phyloP scores from a whole-genome alignment of 2,329 filamentous ascomycete species.

The Tolypocladium ophioglossoides region DNA sequence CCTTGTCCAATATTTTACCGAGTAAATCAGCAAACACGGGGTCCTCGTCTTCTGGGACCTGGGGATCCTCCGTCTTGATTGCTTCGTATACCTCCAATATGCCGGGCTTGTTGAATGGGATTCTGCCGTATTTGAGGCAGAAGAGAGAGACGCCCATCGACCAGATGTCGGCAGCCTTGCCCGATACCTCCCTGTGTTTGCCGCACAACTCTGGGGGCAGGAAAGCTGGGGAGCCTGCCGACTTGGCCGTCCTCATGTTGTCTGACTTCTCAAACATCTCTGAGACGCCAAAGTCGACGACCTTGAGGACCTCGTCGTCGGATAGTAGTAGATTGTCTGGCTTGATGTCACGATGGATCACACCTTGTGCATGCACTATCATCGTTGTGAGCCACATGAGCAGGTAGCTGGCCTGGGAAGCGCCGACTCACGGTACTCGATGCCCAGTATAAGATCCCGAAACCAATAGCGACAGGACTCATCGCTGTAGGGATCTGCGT shows the following conservation, averaged over 20 bases:
- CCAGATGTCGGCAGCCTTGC: constrained; percentile 90
- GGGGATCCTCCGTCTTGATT: constrained; percentile 61
- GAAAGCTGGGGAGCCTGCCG: constrained; percentile 89
- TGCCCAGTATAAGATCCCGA: constrained; percentile 84
- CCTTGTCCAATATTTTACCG: constrained; percentile 65
- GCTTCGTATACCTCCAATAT: constrained; percentile 84
- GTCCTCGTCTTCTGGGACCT: constrained; percentile 53
- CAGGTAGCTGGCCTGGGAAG: too few species aligned
- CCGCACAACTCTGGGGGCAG: constrained; percentile 86
- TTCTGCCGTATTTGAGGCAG: constrained; percentile 77
- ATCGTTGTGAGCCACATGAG: constrained; percentile 4
- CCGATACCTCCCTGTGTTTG: constrained; percentile 78
- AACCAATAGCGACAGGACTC: constrained; percentile 88
- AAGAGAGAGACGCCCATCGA: constrained; percentile 96
- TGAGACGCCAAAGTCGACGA: constrained; percentile 97
- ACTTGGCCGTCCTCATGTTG: constrained; percentile 86
- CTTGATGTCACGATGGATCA: constrained; percentile 95
- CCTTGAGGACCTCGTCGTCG: constrained; percentile 85
- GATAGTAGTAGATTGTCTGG: constrained; percentile 91
- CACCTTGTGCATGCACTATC: constrained; percentile 80
- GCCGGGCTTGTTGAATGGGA: constrained; percentile 73
- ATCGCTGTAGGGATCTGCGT: constrained; percentile 69
- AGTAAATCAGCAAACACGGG: constrained; percentile 68
- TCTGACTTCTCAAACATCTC: constrained; percentile 89
- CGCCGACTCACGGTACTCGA: constrained; percentile 70